phyloP scores from a whole-genome alignment of 2,329 filamentous ascomycete species.

The Fusarium coffeatum region DNA sequence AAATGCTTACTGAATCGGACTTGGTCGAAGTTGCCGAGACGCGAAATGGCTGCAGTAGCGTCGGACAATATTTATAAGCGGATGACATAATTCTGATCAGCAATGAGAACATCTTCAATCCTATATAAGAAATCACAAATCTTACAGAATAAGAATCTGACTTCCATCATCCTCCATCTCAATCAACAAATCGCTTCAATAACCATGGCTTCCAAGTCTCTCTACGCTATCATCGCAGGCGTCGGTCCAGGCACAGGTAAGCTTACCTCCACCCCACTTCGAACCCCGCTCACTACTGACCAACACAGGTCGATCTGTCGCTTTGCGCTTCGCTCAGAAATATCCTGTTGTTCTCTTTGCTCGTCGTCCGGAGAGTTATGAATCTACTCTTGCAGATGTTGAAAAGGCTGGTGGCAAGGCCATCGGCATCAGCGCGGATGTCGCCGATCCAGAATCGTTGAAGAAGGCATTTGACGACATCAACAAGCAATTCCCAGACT shows the following conservation, averaged over 20 bases:
- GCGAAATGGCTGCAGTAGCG: background rate
- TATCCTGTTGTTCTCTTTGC: slow-evolving; percentile 83
- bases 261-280: background rate
- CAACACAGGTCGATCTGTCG: slow-evolving; percentile 58
- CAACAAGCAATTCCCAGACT: slow-evolving; percentile 66
- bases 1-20: background rate
- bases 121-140: background rate
- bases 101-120: slow-evolving; percentile 1
- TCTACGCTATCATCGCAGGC: slow-evolving; percentile 77
- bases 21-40: background rate
- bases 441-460: slow-evolving; percentile 58
- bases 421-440: slow-evolving; percentile 71
- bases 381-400: slow-evolving; percentile 76
- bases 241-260: slow-evolving; percentile 75
- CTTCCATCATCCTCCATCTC: too few species aligned
- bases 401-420: slow-evolving; percentile 74
- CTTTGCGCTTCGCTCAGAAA: slow-evolving; percentile 68
- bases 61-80: slow-evolving; percentile 34
- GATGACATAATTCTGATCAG: slow-evolving; percentile 32
- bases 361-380: slow-evolving; percentile 73
- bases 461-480: slow-evolving; percentile 71
- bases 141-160: background rate
- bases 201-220: slow-evolving; percentile 46
- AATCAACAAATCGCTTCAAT: background rate
- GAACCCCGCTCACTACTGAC: slow-evolving; percentile 2